A percentile compares a stretch with the other conserved stretches of the same genome.
Conservation (phyloP, 1,284 basidiomycete species). For the Pascua sp. region DNA sequence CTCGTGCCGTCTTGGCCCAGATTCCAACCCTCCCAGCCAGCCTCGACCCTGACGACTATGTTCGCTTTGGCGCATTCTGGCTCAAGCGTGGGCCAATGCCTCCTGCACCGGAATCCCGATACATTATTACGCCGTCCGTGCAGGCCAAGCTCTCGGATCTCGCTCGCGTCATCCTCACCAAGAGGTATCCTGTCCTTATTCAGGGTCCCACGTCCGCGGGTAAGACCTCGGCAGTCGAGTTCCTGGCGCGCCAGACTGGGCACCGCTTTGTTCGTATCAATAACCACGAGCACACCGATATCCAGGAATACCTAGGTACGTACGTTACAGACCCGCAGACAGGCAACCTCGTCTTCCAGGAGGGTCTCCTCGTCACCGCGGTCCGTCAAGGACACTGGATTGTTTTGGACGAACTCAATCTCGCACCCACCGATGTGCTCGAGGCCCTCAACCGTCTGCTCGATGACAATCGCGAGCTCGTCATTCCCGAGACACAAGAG, state of each 20-base stretch:
- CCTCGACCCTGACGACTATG: constrained; percentile 58
- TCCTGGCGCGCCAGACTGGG: constrained; percentile 87
- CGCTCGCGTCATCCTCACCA: constrained; percentile 82
- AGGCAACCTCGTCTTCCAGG: constrained; percentile 89
- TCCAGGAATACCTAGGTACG: constrained; percentile 96
- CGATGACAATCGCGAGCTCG: constrained; percentile 95
- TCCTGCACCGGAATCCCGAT: constrained; percentile 61
- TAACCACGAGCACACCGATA: constrained; percentile 99
- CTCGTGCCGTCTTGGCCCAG: constrained; percentile 66
- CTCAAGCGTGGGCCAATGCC: constrained; percentile 69
- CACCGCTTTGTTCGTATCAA: constrained; percentile 98
- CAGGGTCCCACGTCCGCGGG: constrained; percentile 98
- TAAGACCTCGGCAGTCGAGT: constrained; percentile 96
- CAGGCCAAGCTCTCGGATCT: constrained; percentile 89
- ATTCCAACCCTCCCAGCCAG: constrained; percentile 61
- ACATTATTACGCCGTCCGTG: constrained; percentile 96
- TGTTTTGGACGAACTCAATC: constrained; percentile 94
- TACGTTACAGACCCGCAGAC: constrained; percentile 90
- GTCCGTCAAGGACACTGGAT: constrained; percentile 95
- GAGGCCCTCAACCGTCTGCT: constrained; percentile 95
- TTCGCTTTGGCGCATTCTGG: constrained; percentile 91
- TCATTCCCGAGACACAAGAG: constrained; percentile 96
- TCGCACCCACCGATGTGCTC: constrained; percentile 96
- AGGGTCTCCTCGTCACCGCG: constrained; percentile 90
- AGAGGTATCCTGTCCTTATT: constrained; percentile 90